phyloP scores from a whole-genome alignment of 441 rosid species.

The Populus hybrid region DNA sequence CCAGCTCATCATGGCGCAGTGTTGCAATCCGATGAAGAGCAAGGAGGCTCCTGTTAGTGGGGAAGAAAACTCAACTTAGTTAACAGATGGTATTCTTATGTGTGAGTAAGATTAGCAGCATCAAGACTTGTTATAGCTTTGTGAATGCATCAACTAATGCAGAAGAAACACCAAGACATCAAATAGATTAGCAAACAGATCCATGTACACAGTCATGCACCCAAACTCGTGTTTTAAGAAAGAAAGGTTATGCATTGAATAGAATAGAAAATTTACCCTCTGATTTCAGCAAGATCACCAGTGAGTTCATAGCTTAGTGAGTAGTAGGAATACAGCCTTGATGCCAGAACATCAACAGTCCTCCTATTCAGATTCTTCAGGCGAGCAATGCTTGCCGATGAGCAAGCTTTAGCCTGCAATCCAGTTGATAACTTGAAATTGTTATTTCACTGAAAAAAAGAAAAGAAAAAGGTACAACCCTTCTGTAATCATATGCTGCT shows the following conservation, averaged over 20 bases:
- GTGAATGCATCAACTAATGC: background rate
- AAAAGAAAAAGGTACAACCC: background rate
- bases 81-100: background rate
- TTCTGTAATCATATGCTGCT: background rate
- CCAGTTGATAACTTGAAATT: background rate
- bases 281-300: slow-evolving; percentile 65
- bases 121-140: background rate
- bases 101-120: background rate
- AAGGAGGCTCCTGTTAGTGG: slow-evolving; percentile 46
- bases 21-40: slow-evolving; percentile 64
- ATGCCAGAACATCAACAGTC: slow-evolving; percentile 69
- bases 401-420: slow-evolving; percentile 67
- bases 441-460: background rate
- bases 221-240: background rate
- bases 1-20: slow-evolving; percentile 67
- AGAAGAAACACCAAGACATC: background rate
- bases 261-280: slow-evolving; percentile 43
- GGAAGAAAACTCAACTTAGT: slow-evolving; percentile 14
- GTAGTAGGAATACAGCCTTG: slow-evolving; percentile 68
- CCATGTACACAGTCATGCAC: background rate
- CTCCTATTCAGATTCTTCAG: slow-evolving; percentile 61
- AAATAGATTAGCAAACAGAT: background rate
- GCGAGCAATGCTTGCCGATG: slow-evolving; percentile 61
- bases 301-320: slow-evolving; percentile 72
- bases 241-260: background rate